These are phyloP conservation scores for Poa pratensis DNA, from an alignment of 176 grass and related monocot species.

Conservation along the genomic window DNA sequence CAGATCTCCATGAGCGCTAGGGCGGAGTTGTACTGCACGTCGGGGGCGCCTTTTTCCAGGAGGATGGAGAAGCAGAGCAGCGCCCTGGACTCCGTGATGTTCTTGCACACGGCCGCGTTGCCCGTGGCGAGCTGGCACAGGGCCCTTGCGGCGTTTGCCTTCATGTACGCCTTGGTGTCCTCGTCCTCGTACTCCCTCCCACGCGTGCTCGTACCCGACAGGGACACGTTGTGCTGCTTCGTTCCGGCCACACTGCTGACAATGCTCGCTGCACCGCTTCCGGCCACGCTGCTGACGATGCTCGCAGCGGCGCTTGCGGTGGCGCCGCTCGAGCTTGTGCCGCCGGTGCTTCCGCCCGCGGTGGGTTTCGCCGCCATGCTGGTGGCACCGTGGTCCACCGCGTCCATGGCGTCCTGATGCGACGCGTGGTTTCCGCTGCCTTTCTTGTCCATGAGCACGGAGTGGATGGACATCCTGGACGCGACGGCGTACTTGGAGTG, in stretches of 20 bases:
- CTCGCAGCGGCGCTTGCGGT: neutral
- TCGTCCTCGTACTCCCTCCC: constrained; percentile 71
- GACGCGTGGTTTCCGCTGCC: constrained; percentile 15
- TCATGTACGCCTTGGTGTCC: constrained; percentile 76
- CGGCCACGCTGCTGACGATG: neutral
- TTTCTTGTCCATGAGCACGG: constrained; percentile 83
- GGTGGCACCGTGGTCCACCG: constrained; percentile 34
- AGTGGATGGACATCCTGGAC: constrained; percentile 67
- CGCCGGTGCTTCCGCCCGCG: neutral
- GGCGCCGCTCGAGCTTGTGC: neutral
- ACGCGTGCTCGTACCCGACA: constrained; percentile 58
- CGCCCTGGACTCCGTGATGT: constrained; percentile 87
- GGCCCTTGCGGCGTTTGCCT: constrained; percentile 74
- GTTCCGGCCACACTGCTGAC: constrained; percentile 19
- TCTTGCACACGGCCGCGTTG: constrained; percentile 86
- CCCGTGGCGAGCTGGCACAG: constrained; percentile 72
- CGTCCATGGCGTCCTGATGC: constrained; percentile 33
- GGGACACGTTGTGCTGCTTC: constrained; percentile 45
- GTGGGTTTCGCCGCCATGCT: constrained; percentile 56
- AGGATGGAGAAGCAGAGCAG: constrained; percentile 84
- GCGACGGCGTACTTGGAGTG: constrained; percentile 82
- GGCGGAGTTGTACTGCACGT: constrained; percentile 77
- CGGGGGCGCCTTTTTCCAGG: constrained; percentile 63
- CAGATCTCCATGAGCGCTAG: constrained; percentile 89
- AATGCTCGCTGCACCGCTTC: neutral